Base-by-base conservation (phyloP, 331 rosid genomes). In the Quercus lobata region DNA sequence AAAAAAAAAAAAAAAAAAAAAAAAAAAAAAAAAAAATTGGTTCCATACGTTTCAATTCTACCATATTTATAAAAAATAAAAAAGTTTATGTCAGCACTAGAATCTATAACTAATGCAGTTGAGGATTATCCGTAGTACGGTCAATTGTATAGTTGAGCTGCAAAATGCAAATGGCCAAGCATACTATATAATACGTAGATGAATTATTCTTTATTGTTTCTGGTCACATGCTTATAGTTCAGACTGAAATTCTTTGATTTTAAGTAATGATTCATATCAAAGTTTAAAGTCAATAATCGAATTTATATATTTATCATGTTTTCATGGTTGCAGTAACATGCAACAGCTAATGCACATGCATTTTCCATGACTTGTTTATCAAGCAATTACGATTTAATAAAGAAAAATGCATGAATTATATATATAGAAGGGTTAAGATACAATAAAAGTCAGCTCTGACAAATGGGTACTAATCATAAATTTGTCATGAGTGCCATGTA, bases 291-390 rank as follows among this genome's bases (percentile, higher is more conserved):
- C 53, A 76, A 77, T 9, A 76, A 77, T 14, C 55, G 34, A 37
- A 74, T 6, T 29, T 18, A 73, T 14, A 61, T 8, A 3, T 34
- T 4, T 2, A 63, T 68, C 63, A 60, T 21, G 54, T 35, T 57
- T 76, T 16, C 53, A 37, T 70, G 71, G 30, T 49, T 53, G 72
- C 72, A 56, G 80, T 66, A 78, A 86, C 84, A 80, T 80, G 85
- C 90, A 77, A 78, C 24, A 2, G 78, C 78, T 69, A 52, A 66
- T 21, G 49, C 72, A 58, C 57, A 79, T 63, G 83, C 85, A 77
- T 41, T 22, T 81, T 34, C 25, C 52, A 73, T 22, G 62, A 35
- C 85, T 85, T 85, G 62, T 53, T 77, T 58, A 75, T 75, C 65
- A 83, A 78, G 84, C 80, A 81, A 83, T 56, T 68, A 19, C 2